Evolutionary conservation across 768 basidiomycete species (phyloP), one percentile per base, ranked within the genome.

Genomic region (Cyclocybe cylindracea): DNA sequence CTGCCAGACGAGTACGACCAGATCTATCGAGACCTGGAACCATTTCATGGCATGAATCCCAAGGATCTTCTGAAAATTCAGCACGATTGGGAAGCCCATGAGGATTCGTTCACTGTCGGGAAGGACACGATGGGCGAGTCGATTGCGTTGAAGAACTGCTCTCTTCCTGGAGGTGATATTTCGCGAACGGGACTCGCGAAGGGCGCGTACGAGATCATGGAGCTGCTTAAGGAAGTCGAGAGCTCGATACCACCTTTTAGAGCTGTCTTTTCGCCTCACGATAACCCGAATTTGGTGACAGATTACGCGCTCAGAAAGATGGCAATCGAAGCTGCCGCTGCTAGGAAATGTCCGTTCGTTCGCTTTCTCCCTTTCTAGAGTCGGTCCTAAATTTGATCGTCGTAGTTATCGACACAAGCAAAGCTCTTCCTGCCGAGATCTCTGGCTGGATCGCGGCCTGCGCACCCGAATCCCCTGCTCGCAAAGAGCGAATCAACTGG

Each of bases 1-100:
- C 82, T 94, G 39, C 78, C 88, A 13, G 94, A 96, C 67, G 93
- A 95, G 61, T 95, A 91, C 62, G 89, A 89, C 61, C 76, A 78
- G 41, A 81, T 94, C 29, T 63, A 78, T 46, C 70, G 77, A 43
- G 93, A 96, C 66, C 71, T 97, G 14, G 83, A 82, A 44, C 91
- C 90, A 0, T 96, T 89, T 67, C 93, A 87, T 85, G 75, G 80
- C 1, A 73, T 94, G 55, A 58, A 69, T 31, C 75, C 77, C 6
- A 48, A 43, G 5, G 74, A 74, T 34, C 56, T 78, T 31, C 71
- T 66, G 36, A 53, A 50, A 10, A 66, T 74, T 5, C 67, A 73
- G 52, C 46, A 55, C 9, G 71, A 70, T 0, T 70, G 71, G 69
- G 75, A 75, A 54, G 66, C 52, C 4, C 65, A 74, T 36, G 56